These are phyloP conservation scores for Cenococcum geophilum DNA, from an alignment of 495 filamentous ascomycete species.

Conservation along the genomic window DNA sequence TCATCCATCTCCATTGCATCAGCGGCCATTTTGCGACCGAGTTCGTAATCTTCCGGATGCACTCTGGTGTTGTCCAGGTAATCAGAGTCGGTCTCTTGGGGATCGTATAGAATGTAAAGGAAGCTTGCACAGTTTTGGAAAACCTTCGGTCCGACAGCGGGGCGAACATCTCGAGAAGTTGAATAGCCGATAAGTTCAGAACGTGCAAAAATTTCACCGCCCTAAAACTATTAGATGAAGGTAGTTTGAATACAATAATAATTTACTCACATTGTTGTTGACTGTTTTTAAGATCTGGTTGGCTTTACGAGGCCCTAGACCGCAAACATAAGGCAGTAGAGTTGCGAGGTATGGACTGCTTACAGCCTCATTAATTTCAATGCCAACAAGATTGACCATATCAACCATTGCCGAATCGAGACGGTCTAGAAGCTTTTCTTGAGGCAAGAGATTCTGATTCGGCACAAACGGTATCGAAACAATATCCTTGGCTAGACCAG, in stretches of 20 bases:
- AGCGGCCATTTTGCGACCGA: constrained; percentile 95
- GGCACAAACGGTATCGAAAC: constrained; percentile 80
- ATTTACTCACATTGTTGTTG: constrained; percentile 54
- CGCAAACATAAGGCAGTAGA: constrained; percentile 84
- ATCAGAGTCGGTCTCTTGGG: constrained; percentile 69
- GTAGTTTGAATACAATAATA: not conserved
- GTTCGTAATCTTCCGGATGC: constrained; percentile 95
- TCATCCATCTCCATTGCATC: constrained; percentile 95
- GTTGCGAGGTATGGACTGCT: constrained; percentile 71
- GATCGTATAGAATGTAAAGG: constrained; percentile 79
- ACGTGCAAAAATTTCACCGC: constrained; percentile 72
- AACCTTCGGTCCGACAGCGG: constrained; percentile 79
- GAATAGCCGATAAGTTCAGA: constrained; percentile 82
- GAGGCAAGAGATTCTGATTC: constrained; percentile 78
- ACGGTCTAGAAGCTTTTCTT: constrained; percentile 75
- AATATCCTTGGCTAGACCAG: constrained; percentile 80
- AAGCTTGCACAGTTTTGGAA: constrained; percentile 98
- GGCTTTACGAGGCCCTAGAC: constrained; percentile 88
- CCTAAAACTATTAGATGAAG: constrained; percentile 33
- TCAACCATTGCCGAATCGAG: constrained; percentile 94
- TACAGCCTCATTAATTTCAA: constrained; percentile 89
- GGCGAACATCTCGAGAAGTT: constrained; percentile 59
- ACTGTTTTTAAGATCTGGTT: constrained; percentile 82
- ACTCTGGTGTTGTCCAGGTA: constrained; percentile 94
- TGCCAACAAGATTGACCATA: constrained; percentile 93